Evolutionary conservation across 2,329 filamentous ascomycete species (phyloP), one percentile per base, ranked within the genome.

Genomic region (Hypomyces perniciosus): DNA sequence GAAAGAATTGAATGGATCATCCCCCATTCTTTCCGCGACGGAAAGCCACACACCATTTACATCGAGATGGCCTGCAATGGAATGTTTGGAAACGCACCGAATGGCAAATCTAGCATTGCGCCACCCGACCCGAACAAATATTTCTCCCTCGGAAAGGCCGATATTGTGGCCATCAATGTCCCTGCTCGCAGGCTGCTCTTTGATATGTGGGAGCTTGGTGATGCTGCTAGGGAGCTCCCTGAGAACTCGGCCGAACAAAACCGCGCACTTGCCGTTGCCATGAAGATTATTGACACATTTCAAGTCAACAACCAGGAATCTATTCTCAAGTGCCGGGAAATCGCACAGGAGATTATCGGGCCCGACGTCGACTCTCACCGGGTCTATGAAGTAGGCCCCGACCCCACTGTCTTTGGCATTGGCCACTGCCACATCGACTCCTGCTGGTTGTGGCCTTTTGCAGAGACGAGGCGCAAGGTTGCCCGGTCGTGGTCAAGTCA

Each of bases 371-470:
- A 96, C 65, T 91, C 88, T 5, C 77, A 86, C 48, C 83, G 88
- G 57, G 90, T 99, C 8, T 99, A 97, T 64, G 78, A 89, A 38
- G 83, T 77, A 45, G 85, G 83, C 55, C 84, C 85, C 28, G 77
- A 86, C 33, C 82, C 89, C 1, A 77, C 95, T 53, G 88, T 97
- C 4, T 93, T 83, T 60, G 92, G 84, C 34, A 92, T 97, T 57
- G 93, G 93, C 0, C 90, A 99, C 67, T 99, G 93, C 61, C 93
- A 99, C 68, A 99, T 99, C 59, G 93, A 97, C 70, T 95, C 87
- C 29, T 96, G 92, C 70, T 99, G 93, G 93, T 77, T 99, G 34
- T 99, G 93, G 93, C 93, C 93, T 0, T 99, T 90, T 81, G 93
- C 87, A 8, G 93, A 99, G 74, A 97, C 93, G 0, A 96, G 95